Evolutionary conservation across 495 filamentous ascomycete species (phyloP).

Genomic region (Talaromyces nanjingensis): DNA sequence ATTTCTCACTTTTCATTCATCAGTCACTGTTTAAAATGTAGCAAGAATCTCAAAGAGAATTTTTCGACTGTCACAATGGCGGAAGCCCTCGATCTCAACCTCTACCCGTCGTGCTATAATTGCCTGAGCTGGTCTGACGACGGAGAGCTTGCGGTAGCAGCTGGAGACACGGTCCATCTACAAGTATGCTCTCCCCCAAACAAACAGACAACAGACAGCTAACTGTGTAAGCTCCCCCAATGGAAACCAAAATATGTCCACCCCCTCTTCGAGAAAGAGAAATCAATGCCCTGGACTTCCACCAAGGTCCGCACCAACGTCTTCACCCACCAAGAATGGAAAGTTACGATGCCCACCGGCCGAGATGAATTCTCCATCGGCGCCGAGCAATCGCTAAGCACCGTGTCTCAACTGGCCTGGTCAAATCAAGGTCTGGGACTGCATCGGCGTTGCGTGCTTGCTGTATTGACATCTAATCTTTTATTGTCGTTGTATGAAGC

Average conservation of each 20-base stretch:
- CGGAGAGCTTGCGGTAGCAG: constrained; percentile 53
- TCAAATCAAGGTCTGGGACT: constrained; percentile 53
- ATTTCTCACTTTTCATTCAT: background rate
- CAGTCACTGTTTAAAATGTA: background rate
- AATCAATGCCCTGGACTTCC: constrained; percentile 23
- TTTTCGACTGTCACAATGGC: constrained; percentile 19
- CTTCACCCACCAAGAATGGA: constrained; percentile 50
- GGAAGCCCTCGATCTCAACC: constrained; percentile 24
- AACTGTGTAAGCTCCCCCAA: constrained; percentile 3
- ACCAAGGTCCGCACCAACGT: constrained; percentile 41
- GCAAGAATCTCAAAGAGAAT: background rate
- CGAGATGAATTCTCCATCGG: constrained; percentile 51
- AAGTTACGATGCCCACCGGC: constrained; percentile 34
- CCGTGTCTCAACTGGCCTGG: constrained; percentile 49
- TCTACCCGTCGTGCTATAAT: constrained; percentile 38
- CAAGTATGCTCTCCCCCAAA: constrained; percentile 28
- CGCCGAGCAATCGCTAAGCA: constrained; percentile 53
- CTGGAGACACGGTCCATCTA: constrained; percentile 51
- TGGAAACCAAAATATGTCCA: constrained; percentile 10
- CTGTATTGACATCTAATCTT: constrained; percentile 53
- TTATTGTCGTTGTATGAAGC: constrained; percentile 42
- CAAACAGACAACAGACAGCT: background rate
- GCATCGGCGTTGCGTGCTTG: constrained; percentile 51
- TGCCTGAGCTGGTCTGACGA: constrained; percentile 57
- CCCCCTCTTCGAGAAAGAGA: constrained; percentile 9